Conservation (phyloP, 805 yeast genomes). For the Metschnikowia lochheadii region DNA sequence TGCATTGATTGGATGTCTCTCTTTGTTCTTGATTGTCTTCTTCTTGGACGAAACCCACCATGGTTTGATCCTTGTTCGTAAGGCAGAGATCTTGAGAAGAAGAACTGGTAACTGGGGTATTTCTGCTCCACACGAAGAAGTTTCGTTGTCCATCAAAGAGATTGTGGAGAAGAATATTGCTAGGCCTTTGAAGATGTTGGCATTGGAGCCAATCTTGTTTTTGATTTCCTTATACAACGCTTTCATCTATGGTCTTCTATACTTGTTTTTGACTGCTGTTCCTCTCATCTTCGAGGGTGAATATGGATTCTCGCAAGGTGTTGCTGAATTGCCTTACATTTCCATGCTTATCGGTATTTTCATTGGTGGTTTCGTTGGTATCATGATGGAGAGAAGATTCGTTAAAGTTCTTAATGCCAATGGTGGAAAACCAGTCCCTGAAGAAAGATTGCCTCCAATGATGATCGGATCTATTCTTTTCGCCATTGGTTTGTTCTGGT, state of each 20-base stretch:
- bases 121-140: slow-evolving; percentile 66
- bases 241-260: slow-evolving; percentile 75
- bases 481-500: slow-evolving; percentile 19
- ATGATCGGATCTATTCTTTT: slow-evolving; percentile 17
- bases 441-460: slow-evolving; percentile 21
- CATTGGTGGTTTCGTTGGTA: slow-evolving; percentile 51
- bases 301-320: slow-evolving; percentile 58
- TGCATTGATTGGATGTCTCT: slow-evolving; percentile 54
- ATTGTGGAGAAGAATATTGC: slow-evolving; percentile 57
- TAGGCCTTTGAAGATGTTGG: slow-evolving; percentile 66
- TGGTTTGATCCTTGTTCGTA: slow-evolving; percentile 57
- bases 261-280: slow-evolving; percentile 68
- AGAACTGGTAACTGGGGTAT: slow-evolving; percentile 81
- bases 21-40: slow-evolving; percentile 37
- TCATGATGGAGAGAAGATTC: slow-evolving; percentile 54
- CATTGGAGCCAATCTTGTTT: slow-evolving; percentile 69
- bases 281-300: slow-evolving; percentile 54
- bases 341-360: slow-evolving; percentile 68
- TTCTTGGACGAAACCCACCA: slow-evolving; percentile 67
- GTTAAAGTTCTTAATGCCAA: slow-evolving; percentile 33
- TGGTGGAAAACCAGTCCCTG: slow-evolving; percentile 19
- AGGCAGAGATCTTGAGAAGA: slow-evolving; percentile 60
- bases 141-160: slow-evolving; percentile 35
- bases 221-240: slow-evolving; percentile 67
- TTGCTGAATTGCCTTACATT: slow-evolving; percentile 74